A percentile compares a stretch with the other conserved stretches of the same genome.
These are phyloP conservation scores for Colletotrichum zoysiae DNA, from an alignment of 2,329 filamentous ascomycete species.

Conservation along the genomic window DNA sequence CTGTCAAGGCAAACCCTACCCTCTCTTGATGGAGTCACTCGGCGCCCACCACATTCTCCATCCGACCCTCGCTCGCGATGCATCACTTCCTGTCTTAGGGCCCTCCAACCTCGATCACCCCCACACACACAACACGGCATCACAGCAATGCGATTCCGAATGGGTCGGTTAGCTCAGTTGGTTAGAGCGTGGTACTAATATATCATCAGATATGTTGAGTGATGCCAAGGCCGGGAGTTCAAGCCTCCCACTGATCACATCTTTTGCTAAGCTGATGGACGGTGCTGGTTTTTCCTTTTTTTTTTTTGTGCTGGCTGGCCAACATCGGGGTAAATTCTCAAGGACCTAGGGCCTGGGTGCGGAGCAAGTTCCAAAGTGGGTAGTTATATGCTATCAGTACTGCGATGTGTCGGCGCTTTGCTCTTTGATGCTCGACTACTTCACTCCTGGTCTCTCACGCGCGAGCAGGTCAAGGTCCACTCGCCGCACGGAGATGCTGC, in stretches of 20 bases:
- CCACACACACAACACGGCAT: accelerated
- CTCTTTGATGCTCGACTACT: no score
- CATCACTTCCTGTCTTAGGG: neutral
- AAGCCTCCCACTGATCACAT: slow-evolving; percentile 34
- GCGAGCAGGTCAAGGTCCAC: neutral
- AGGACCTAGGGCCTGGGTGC: neutral
- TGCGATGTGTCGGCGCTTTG: neutral
- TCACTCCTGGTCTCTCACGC: neutral
- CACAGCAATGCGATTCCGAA: neutral
- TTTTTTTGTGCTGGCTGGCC: neutral
- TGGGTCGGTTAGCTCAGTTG: slow-evolving; percentile 39
- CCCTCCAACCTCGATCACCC: no score
- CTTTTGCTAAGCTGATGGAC: neutral
- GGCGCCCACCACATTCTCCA: neutral
- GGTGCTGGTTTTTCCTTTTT: neutral
- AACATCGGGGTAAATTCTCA: neutral
- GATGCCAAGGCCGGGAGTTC: slow-evolving; percentile 38
- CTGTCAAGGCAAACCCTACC: neutral
- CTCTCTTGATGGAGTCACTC: neutral
- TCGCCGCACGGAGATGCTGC: no score
- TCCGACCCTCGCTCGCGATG: neutral
- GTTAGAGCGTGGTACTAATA: slow-evolving; percentile 41
- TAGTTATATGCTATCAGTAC: neutral
- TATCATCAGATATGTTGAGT: slow-evolving; percentile 28
- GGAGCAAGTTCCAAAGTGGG: neutral